Evolutionary conservation across 148 eudicot species (phyloP), one percentile per base, ranked within the genome.

Genomic region (Rhododendron mucronatum): DNA sequence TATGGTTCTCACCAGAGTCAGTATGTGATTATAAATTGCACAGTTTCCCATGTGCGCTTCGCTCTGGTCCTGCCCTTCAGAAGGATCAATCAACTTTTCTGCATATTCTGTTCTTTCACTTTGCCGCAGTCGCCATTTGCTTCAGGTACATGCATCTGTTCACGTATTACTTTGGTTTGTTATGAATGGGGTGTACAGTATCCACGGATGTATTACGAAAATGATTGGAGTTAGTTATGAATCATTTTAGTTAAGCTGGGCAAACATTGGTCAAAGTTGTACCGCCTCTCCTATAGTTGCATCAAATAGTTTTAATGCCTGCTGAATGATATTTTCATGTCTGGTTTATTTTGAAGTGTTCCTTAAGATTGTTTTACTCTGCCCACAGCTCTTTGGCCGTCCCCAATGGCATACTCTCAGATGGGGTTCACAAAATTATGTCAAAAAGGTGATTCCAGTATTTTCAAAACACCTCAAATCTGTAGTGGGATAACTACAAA

Each of bases 41-140:
- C 84, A 97, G 99, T 87, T 97, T 76, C 99, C 99, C 6, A 87
- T 97, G 86, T 97, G 99, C 87, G 95, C 91, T 89, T 97, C 98
- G 26, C 91, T 95, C 81, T 97, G 98, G 98, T 95, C 98, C 74
- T 97, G 98, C 91, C 92, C 98, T 65, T 88, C 98, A 8, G 94
- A 93, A 83, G 92, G 91, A 86, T 95, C 94, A 75, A 92, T 93
- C 98, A 88, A 85, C 89, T 95, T 94, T 77, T 93, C 98, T 20
- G 98, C 98, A 1, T 93, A 87, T 79, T 92, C 96, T 20, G 88
- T 95, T 67, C 96, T 97, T 86, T 95, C 98, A 51, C 94, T 94
- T 84, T 95, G 98, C 87, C 98, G 93, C 83, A 95, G 95, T 86
- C 99, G 94, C 87, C 94, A 95, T 91, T 90, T 95, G 61, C 93